Base-by-base conservation (phyloP, 345 rosid species). In the Lepidium aucheri region DNA sequence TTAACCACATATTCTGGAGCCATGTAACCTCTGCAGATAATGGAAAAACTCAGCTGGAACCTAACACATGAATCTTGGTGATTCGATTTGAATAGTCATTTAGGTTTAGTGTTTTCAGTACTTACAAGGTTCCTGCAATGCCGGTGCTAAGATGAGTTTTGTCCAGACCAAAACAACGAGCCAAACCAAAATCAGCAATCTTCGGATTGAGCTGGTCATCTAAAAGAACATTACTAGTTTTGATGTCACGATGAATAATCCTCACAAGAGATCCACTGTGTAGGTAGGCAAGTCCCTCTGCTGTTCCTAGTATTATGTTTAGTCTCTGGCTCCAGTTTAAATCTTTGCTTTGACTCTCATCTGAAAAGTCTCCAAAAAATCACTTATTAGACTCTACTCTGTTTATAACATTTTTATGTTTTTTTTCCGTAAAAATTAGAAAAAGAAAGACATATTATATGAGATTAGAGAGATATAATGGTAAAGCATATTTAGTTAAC, bases 161-260 rank as follows among this genome's bases (percentile, higher is more conserved):
- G 28, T 73, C 76, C 9, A 24, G 40, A 26, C 72, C 56, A 3
- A 66, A 65, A 36, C 80, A 78, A 55, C 80, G 81, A 36, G 72
- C 83, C 8, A 82, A 70, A 20, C 83, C 89, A 35, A 84, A 82
- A 61, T 84, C 89, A n/a, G 82, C 79, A 2, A 84, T 84, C 66
- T 82, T 82, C 0, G 83, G 75, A 50, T 57, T 74, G 32, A 72
- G 64, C 57, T 74, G 78, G 55, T 74, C 59, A 51, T 82, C 84
- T 13, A 80, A 46, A 28, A 84, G 74, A 55, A 82, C 65, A 53
- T 80, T 82, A 42, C 84, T 78, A 0, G 84, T 77, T 78, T 84
- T 82, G 42, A 84, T 84, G 73, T 84, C 89, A 13, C 83, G 68
- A 61, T 84, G 86, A 57, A 84, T 76, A 11, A 82, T 82, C 53